Base-by-base conservation (phyloP, 176 grass and related monocot genomes). In the Puya raimondii region DNA sequence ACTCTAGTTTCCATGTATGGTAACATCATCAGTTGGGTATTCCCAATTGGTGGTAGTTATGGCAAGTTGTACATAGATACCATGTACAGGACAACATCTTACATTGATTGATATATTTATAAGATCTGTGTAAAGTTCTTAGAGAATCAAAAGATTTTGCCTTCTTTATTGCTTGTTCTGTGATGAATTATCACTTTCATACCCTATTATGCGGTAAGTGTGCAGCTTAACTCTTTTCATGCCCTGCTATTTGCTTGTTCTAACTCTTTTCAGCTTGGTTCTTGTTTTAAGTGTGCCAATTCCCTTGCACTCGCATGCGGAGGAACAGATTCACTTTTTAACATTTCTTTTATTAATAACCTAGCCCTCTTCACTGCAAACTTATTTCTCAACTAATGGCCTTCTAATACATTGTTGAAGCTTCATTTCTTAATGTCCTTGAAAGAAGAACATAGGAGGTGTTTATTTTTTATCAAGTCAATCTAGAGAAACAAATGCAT, bases 21-120 rank as follows among this genome's bases (percentile, higher is more conserved):
- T 67, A 13, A 12, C 20, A 48, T 48, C 9, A 48, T 17, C 8
- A 11, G 20, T 23, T 63, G 58, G 27, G 12, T 67, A 67, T 42
- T 67, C 47, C 33, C 29, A 47, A 48, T 48, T 27, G 25, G 29
- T 42, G 27, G 21, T 13, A 18, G 29, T 67, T 10, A 18, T n/a
- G 9, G 47, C 13, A n/a, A 67, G 13, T 47, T 12, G 29, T 67
- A 67, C 65, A n/a, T 67, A 66, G 5, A 47, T 66, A 67, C 65
- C 27, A 48, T 67, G 29, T 67, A 48, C 29, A 67, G 27, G 13
- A n/a, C 33, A 47, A 15, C 17, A n/a, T 59, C 20, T 20, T 59
- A 59, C 54, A 42, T 59, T 59, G n/a, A 17, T 59, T 59, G 54
- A 59, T 18, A 59, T 59, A 59, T 59, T 17, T 59, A 15, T 59